A percentile compares a stretch with the other conserved stretches of the same genome.
Conservation (phyloP, 2,329 filamentous ascomycete species). For the Cyphellophora attinorum region DNA sequence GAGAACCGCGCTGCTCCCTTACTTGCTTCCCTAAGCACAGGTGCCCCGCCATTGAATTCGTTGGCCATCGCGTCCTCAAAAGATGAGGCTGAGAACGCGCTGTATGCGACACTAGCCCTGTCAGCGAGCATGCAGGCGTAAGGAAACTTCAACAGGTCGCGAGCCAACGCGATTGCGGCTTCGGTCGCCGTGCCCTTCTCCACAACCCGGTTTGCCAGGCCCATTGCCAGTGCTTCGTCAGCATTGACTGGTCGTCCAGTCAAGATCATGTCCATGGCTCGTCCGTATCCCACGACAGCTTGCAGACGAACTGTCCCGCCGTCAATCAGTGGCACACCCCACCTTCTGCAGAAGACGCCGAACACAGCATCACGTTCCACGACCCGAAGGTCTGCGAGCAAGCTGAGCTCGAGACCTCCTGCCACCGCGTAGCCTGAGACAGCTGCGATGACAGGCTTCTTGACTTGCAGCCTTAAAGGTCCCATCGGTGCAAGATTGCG, state of each 20-base stretch:
- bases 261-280: slow-evolving; percentile 48
- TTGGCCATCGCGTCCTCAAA: slow-evolving; percentile 42
- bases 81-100: slow-evolving; percentile 37
- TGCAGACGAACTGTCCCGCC: slow-evolving; percentile 45
- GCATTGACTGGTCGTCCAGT: slow-evolving; percentile 42
- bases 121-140: slow-evolving; percentile 45
- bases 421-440: slow-evolving; percentile 46
- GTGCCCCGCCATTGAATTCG: slow-evolving; percentile 38
- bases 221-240: slow-evolving; percentile 41
- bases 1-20: slow-evolving; percentile 32
- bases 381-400: slow-evolving; percentile 45
- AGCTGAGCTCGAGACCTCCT: slow-evolving; percentile 43
- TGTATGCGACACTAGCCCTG: slow-evolving; percentile 39
- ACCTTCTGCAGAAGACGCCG: slow-evolving; percentile 47
- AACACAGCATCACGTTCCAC: slow-evolving; percentile 45
- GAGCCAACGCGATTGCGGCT: slow-evolving; percentile 40
- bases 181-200: slow-evolving; percentile 40
- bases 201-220: slow-evolving; percentile 45
- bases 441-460: slow-evolving; percentile 44
- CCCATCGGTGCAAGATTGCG: slow-evolving; percentile 41
- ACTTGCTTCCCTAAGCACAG: slow-evolving; percentile 35
- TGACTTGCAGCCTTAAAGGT: slow-evolving; percentile 39
- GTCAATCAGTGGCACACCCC: slow-evolving; percentile 43
- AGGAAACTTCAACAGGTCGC: slow-evolving; percentile 39
- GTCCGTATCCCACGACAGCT: slow-evolving; percentile 41